Evolutionary conservation across 345 rosid species (phyloP).

Genomic region (Eucalyptus camaldulensis): DNA sequence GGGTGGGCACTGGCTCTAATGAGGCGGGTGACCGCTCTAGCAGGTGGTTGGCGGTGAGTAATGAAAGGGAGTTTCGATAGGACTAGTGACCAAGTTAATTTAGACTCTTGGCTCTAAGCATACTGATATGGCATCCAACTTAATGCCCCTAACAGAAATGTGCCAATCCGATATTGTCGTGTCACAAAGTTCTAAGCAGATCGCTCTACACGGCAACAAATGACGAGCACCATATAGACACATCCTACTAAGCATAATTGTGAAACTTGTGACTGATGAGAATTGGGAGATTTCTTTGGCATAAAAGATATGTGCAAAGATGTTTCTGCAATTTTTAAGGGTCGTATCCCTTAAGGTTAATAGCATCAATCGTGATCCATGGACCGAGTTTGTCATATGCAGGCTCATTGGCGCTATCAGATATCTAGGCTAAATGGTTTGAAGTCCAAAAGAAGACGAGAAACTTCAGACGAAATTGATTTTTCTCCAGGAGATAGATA

Average conservation of each 20-base stretch:
- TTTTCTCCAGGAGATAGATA: background rate
- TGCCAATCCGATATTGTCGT: background rate
- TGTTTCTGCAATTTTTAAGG: background rate
- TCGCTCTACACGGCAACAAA: background rate
- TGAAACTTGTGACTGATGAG: background rate
- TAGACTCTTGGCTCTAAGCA: too few relatives aligned
- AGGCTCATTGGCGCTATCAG: background rate
- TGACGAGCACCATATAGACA: background rate
- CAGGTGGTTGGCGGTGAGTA: background rate
- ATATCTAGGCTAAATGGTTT: background rate
- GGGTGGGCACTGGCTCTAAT: background rate
- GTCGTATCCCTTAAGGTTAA: background rate
- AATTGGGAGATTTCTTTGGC: background rate
- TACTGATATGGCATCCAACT: background rate
- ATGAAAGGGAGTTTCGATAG: background rate
- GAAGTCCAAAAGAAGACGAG: background rate
- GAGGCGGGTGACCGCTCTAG: background rate
- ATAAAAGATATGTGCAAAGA: background rate
- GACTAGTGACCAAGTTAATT: background rate
- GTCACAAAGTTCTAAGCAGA: background rate
- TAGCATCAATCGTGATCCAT: background rate
- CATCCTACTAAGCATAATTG: background rate
- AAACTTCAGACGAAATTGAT: background rate
- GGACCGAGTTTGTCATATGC: background rate
- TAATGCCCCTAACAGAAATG: background rate